Base-by-base conservation (phyloP, 1,139 yeast genomes). In the Nematodospora anomalae region DNA sequence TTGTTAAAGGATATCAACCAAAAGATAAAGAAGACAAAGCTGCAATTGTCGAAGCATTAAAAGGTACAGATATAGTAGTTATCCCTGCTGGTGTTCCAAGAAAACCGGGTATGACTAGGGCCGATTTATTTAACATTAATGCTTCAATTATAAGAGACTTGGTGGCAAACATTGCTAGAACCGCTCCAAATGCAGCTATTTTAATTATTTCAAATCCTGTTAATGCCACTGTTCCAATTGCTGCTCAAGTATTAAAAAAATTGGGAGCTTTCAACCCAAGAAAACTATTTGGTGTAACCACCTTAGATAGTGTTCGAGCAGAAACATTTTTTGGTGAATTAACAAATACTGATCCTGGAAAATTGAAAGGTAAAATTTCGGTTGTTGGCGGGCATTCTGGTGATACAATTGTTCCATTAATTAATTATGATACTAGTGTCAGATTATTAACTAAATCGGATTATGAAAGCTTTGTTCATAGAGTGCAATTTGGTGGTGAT, bases 41-140 rank as follows among this genome's bases (percentile, higher is more conserved):
- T 14, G 76, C 80, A 22, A 61, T 79, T 32, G 60, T 52, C 10
- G 55, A 58, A 12, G 83, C 88, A 1, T 66, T 83, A 44, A 59
- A 56, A 27, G 79, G 73, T 12, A 60, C 84, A 3, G 76, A 80
- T 42, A 61, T 83, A 43, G 87, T 81, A 18, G 64, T 82, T 28
- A 80, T 81, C 37, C 88, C 89, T n/a, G 89, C 89, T n/a, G 90
- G 89, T 37, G 81, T 83, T 11, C 88, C 89, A 35, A 74, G 89
- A 58, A 82, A 82, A 54, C 88, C 89, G 10, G 89, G 89, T 14
- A 82, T 82, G 88, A 79, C 88, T 20, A 71, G 90, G 55, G 87
- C 83, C 44, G 89, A 83, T 57, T 69, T 83, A 51, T 83, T 83
- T 64, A 80, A 79, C 54, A 80, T 81, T 56, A 83, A 83, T 58